Conservation (phyloP, 73 alveolate genomes). For the Paramecium primaurelia region DNA sequence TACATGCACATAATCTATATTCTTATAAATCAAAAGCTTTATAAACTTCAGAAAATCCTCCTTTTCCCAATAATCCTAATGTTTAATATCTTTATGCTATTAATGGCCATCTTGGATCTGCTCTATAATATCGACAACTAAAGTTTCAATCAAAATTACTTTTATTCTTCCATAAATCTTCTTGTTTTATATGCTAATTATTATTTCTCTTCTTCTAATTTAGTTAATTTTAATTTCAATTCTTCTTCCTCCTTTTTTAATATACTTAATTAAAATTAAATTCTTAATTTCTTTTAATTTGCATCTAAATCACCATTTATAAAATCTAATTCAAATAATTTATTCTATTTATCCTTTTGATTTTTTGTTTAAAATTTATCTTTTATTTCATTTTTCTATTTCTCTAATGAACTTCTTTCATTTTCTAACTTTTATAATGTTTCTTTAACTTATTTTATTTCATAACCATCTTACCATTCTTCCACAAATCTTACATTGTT, state of each 20-base stretch:
- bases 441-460: slow-evolving; percentile 73
- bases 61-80: slow-evolving; percentile 91
- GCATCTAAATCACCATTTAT: background rate
- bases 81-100: slow-evolving; percentile 83
- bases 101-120: slow-evolving; percentile 83
- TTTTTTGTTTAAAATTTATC: background rate
- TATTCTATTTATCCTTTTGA: background rate
- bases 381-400: background rate
- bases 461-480: slow-evolving; percentile 96
- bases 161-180: slow-evolving; percentile 81
- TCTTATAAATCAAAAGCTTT: slow-evolving; percentile 94
- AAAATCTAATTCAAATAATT: background rate
- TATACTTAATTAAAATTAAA: background rate
- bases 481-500: slow-evolving; percentile 74
- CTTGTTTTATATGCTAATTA: slow-evolving; percentile 52
- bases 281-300: background rate
- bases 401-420: background rate
- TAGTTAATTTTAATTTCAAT: slow-evolving; percentile 16
- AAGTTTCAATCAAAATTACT: background rate
- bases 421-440: background rate
- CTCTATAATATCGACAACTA: slow-evolving; percentile 72
- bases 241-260: slow-evolving; percentile 65
- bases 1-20: slow-evolving; percentile 90
- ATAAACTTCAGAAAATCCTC: slow-evolving; percentile 98
- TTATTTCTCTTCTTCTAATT: slow-evolving; percentile 56